phyloP scores from a whole-genome alignment of 2,329 filamentous ascomycete species.

The Fusarium hainanense region DNA sequence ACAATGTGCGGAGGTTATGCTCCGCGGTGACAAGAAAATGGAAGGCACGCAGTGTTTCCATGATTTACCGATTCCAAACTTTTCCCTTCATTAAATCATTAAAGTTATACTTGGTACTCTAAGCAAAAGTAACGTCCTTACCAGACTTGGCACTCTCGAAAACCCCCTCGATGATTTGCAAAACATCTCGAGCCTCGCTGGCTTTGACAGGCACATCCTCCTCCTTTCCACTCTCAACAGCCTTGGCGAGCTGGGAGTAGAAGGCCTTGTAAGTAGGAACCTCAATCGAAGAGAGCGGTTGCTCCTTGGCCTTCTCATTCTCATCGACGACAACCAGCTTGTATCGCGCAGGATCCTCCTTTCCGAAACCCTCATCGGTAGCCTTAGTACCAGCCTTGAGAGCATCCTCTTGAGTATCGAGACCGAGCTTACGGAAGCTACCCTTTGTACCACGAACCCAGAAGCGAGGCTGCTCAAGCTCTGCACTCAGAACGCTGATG shows the following conservation, averaged over 20 bases:
- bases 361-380: slow-evolving; percentile 71
- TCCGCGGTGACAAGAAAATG: neutral
- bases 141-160: slow-evolving; percentile 62
- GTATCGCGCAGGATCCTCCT: slow-evolving; percentile 70
- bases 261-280: slow-evolving; percentile 76
- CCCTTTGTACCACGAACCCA: slow-evolving; percentile 82
- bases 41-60: neutral
- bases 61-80: neutral
- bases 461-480: slow-evolving; percentile 76
- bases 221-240: slow-evolving; percentile 60
- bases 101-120: neutral
- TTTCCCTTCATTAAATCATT: slow-evolving; percentile 29
- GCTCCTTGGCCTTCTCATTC: slow-evolving; percentile 62
- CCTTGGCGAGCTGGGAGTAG: slow-evolving; percentile 66
- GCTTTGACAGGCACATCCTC: slow-evolving; percentile 65
- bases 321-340: slow-evolving; percentile 66
- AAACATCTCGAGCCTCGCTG: slow-evolving; percentile 63
- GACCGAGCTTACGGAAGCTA: slow-evolving; percentile 75
- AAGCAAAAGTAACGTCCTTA: slow-evolving; percentile 56
- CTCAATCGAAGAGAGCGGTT: slow-evolving; percentile 67
- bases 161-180: slow-evolving; percentile 64
- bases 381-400: slow-evolving; percentile 72
- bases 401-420: slow-evolving; percentile 82
- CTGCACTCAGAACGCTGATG: slow-evolving; percentile 74
- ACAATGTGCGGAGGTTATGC: neutral